Conservation (phyloP, 306 rosid genomes). For the Parietaria judaica region DNA sequence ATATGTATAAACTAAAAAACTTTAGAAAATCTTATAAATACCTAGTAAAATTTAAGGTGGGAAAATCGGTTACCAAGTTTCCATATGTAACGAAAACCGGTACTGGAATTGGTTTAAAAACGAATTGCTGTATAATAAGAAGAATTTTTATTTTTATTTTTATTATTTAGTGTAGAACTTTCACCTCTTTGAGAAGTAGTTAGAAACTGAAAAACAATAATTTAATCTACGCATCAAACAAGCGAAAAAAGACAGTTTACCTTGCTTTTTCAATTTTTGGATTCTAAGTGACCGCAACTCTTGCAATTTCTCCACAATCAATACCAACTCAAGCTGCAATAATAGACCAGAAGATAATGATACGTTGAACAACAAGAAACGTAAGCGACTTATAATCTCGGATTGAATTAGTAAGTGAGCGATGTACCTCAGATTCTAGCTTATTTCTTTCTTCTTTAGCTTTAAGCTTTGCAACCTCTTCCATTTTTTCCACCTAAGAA, state of each 20-base stretch:
- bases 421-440: slow-evolving; percentile 66
- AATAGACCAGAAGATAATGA: slow-evolving; percentile 6
- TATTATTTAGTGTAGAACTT: too few species aligned
- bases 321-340: slow-evolving; percentile 67
- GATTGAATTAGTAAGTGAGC: not conserved
- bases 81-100: too few species aligned
- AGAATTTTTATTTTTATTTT: too few species aligned
- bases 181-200: too few species aligned
- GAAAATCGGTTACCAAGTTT: too few species aligned
- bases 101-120: too few species aligned
- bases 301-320: slow-evolving; percentile 81
- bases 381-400: not conserved
- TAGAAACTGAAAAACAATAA: too few species aligned
- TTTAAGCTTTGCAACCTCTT: slow-evolving; percentile 69
- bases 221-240: not conserved
- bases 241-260: slow-evolving; percentile 18
- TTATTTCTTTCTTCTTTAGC: slow-evolving; percentile 81
- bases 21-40: too few species aligned
- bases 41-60: too few species aligned
- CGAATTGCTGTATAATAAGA: too few species aligned
- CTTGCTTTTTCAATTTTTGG: slow-evolving; percentile 85
- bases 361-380: not conserved
- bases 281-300: slow-evolving; percentile 77
- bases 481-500: slow-evolving; percentile 77
- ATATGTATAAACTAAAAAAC: too few species aligned